Base-by-base conservation (phyloP, 306 rosid genomes). In the Ochetophila trinervis region DNA sequence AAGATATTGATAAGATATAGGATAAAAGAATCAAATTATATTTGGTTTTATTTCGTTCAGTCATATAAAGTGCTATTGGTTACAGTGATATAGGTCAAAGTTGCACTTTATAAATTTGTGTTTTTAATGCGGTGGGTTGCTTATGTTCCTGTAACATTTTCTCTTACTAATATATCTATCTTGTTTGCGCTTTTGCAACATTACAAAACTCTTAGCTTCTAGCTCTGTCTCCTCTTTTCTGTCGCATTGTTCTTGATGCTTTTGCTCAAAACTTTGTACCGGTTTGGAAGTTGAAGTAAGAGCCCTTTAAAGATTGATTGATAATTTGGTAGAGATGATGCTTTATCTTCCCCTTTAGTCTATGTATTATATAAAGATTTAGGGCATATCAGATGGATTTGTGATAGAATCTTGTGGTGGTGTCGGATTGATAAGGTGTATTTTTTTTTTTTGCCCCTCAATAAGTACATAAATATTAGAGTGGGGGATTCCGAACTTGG, bases 1-100 rank as follows among this genome's bases (percentile, higher is more conserved):
- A 80, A 69, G 82, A 80, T 36, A 72, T 80, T 52, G 85, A 80
- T 65, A 73, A 73, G 57, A 73, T 76, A 3, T 80, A 73, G 78
- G 62, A 20, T 42, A 19, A 22, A 15, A 53, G 35, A 32, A 20
- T 53, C 63, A 53, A 53, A 34, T 27, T 27, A 27, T 27, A 45
- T 15, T 53, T 53, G 65, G 55, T 50, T 47, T 34, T 56, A 54
- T 52, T 56, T 17, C 4, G 35, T 23, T 55, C 30, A 15, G 42
- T 22, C 35, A 58, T 59, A 53, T 14, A 14, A 16, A 45, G 13
- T 34, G 40, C 47, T 20, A 11, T 34, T 60, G 47, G 20, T 61
- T 51, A n/a, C 36, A 8, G 8, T 44, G 9, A 16, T 54, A 18
- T 55, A 44, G 44, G 72, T 59, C 61, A 19, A 73, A 61, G 62